A percentile compares a stretch with the other conserved stretches of the same genome.
These are phyloP conservation scores for Coemansia sp. DNA, from an alignment of 192 early-diverging fungal species.

Conservation along the genomic window DNA sequence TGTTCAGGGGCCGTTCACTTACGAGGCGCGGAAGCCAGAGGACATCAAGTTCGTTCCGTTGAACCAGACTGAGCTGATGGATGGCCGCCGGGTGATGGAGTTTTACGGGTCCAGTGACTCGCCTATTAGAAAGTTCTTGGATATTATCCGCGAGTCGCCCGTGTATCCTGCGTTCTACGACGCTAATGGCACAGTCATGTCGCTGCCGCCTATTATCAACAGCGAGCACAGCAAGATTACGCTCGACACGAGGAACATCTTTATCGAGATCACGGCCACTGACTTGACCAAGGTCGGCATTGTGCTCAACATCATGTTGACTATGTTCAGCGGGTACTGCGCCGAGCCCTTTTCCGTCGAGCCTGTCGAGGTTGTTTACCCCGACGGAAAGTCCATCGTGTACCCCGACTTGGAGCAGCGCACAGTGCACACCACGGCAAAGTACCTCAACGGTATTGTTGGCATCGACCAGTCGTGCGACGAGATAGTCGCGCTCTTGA, in stretches of 20 bases:
- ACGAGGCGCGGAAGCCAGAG: slow-evolving; percentile 86
- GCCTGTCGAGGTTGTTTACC: slow-evolving; percentile 85
- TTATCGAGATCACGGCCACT: slow-evolving; percentile 98
- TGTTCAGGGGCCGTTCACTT: slow-evolving; percentile 89
- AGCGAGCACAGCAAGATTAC: slow-evolving; percentile 96
- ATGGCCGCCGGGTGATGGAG: slow-evolving; percentile 83
- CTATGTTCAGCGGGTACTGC: slow-evolving; percentile 97
- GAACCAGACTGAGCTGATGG: slow-evolving; percentile 84
- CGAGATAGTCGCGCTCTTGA: slow-evolving; percentile 73
- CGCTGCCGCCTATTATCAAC: slow-evolving; percentile 99
- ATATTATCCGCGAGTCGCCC: slow-evolving; percentile 88
- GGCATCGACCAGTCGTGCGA: slow-evolving; percentile 67
- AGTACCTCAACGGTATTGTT: slow-evolving; percentile 88
- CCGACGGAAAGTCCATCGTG: slow-evolving; percentile 66
- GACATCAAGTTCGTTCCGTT: slow-evolving; percentile 93
- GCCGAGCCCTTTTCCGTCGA: slow-evolving; percentile 90
- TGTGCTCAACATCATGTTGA: slow-evolving; percentile 89
- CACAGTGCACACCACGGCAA: slow-evolving; percentile 66
- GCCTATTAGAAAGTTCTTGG: slow-evolving; percentile 84
- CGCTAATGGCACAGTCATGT: slow-evolving; percentile 77
- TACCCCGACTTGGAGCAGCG: slow-evolving; percentile 76
- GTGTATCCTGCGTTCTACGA: slow-evolving; percentile 92
- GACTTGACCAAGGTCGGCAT: slow-evolving; percentile 93
- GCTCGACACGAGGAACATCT: slow-evolving; percentile 89
- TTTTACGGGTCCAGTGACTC: slow-evolving; percentile 81